A percentile compares a stretch with the other conserved stretches of the same genome.
Conservation (phyloP, 768 basidiomycete species). For the Collybiopsis luxurians region DNA sequence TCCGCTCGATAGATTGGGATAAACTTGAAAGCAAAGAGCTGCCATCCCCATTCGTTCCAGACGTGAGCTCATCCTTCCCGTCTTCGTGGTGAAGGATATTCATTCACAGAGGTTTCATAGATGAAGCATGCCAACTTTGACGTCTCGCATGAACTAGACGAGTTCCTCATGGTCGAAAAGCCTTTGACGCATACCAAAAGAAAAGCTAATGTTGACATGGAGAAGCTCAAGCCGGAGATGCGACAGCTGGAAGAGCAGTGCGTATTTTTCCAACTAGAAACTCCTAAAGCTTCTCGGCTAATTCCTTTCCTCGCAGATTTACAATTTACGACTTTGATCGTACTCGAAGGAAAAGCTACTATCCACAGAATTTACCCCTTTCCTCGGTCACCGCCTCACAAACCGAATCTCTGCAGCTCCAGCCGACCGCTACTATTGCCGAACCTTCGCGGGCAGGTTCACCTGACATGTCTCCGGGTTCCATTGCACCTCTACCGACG, state of each 20-base stretch:
- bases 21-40: slow-evolving; percentile 64
- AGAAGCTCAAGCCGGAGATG: slow-evolving; percentile 88
- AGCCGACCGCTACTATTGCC: slow-evolving; percentile 39
- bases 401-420: background rate
- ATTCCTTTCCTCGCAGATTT: slow-evolving; percentile 51
- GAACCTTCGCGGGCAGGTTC: slow-evolving; percentile 42
- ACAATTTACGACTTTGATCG: slow-evolving; percentile 82
- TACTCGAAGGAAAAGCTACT: slow-evolving; percentile 78
- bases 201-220: slow-evolving; percentile 81
- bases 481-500: background rate
- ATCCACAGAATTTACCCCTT: slow-evolving; percentile 74
- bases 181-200: slow-evolving; percentile 94
- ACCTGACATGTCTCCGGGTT: slow-evolving; percentile 19
- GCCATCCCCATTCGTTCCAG: slow-evolving; percentile 86
- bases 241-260: slow-evolving; percentile 93
- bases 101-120: slow-evolving; percentile 36
- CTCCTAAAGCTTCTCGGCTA: slow-evolving; percentile 4
- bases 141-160: slow-evolving; percentile 94
- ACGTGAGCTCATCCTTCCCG: slow-evolving; percentile 58
- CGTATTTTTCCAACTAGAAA: slow-evolving; percentile 20
- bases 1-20: slow-evolving; percentile 79
- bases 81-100: background rate
- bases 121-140: slow-evolving; percentile 98
- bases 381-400: slow-evolving; percentile 24
- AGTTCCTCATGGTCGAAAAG: slow-evolving; percentile 96